These are phyloP conservation scores for Trichoderma sp. DNA, from an alignment of 2,329 filamentous ascomycete genomes.

Conservation along the genomic window DNA sequence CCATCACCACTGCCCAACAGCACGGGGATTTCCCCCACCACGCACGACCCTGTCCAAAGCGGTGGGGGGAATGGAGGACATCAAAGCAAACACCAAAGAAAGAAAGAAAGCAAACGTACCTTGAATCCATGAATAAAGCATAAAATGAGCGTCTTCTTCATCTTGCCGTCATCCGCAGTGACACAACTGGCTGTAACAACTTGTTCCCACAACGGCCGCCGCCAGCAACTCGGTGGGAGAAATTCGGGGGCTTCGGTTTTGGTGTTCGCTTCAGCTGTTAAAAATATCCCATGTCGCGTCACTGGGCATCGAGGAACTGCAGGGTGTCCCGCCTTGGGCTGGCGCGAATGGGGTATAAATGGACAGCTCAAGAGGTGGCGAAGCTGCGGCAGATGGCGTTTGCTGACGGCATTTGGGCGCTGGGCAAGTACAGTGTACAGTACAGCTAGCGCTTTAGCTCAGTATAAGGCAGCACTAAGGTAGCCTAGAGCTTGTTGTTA, in stretches of 20 bases:
- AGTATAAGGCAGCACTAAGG: background rate
- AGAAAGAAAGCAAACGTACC: slow-evolving; percentile 38
- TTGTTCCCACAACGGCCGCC: background rate
- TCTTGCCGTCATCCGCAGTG: slow-evolving; percentile 24
- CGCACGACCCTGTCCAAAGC: background rate
- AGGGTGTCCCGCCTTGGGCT: slow-evolving; percentile 4
- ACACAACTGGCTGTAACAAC: background rate
- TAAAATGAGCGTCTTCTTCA: slow-evolving; percentile 73
- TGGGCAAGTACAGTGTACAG: background rate
- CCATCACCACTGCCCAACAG: background rate
- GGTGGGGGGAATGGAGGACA: background rate
- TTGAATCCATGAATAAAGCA: slow-evolving; percentile 91
- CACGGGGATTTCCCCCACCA: background rate
- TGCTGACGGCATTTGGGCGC: slow-evolving; percentile 2
- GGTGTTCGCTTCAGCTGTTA: background rate
- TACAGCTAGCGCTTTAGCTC: background rate
- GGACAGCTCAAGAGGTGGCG: background rate
- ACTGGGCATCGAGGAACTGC: slow-evolving; percentile 9
- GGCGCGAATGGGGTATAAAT: background rate
- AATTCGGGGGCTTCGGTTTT: background rate
- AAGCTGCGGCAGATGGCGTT: slow-evolving; percentile 4
- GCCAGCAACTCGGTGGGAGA: background rate
- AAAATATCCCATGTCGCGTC: background rate
- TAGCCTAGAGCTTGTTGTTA: background rate
- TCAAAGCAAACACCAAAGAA: background rate